Evolutionary conservation across 768 basidiomycete genomes (phyloP).

Genomic region (Mycena haematopus): DNA sequence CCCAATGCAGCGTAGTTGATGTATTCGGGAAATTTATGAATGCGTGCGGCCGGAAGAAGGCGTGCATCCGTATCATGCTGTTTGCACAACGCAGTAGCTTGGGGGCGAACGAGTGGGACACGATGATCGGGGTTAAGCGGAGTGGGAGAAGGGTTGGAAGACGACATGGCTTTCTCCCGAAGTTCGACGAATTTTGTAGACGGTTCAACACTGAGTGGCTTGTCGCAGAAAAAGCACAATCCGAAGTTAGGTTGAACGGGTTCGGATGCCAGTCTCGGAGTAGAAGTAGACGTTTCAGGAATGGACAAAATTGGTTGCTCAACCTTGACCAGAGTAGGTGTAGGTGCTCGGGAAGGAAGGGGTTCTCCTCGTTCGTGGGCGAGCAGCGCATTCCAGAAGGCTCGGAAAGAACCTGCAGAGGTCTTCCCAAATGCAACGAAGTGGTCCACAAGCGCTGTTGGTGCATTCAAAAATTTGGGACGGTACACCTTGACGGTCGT

Average conservation of each 20-base stretch:
- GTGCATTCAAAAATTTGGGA: background rate
- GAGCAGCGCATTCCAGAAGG: background rate
- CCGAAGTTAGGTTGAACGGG: background rate
- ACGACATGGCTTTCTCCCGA: background rate
- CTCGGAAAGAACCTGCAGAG: background rate
- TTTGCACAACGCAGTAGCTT: background rate
- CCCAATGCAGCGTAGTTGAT: background rate
- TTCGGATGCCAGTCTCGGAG: rapidly evolving
- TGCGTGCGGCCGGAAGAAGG: background rate
- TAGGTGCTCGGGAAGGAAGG: background rate
- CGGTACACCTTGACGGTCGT: background rate
- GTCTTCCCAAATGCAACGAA: background rate
- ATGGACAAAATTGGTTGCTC: background rate
- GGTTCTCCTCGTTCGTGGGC: background rate
- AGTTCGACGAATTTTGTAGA: background rate
- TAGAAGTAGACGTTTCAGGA: too few relatives aligned
- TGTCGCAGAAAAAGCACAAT: background rate
- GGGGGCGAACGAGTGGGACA: background rate
- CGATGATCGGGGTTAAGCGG: background rate
- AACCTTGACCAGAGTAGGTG: background rate
- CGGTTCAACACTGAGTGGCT: background rate
- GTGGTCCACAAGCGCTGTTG: background rate
- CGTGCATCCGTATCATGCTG: background rate
- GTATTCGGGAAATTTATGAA: background rate
- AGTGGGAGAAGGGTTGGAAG: background rate